Evolutionary conservation across 2,329 filamentous ascomycete genomes (phyloP), one percentile per base, ranked within the genome.

Genomic region (Eurotiales sp.): DNA sequence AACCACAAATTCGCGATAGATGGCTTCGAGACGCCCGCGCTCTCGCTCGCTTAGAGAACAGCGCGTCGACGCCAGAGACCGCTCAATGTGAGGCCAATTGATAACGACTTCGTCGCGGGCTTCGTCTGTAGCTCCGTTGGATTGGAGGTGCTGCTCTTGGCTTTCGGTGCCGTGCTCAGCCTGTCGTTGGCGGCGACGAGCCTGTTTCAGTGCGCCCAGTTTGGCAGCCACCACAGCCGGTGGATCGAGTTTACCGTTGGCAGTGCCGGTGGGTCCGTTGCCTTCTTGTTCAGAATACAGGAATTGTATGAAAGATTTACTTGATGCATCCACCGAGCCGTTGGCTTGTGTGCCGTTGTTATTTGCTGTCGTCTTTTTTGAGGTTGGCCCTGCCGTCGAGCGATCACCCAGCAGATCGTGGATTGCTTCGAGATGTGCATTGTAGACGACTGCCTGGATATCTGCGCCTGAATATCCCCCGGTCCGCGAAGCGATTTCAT

Each of bases 401-500:
- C 59, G 62, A 61, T 85, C 82, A 49, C 83, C 86, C 0, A 99
- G 80, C 2, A 95, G 84, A 59, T 96, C 91, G 65, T 99, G 93
- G 57, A 99, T 96, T 23, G 93, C 93, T 72, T 97, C 92, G 5
- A 99, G 80, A 67, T 99, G 93, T 0, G 93, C 91, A 59, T 99
- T 99, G 62, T 95, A 96, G 39, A 97, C 85, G 6, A 99, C 80
- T 0, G 92, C 93, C 68, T 99, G 93, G 3, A 99, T 76, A 72
- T 99, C 93, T 1, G 93, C 93, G 11, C 93, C 93, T 0, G 89
- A 93, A 68, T 95, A 96, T 8, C 93, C 93, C 53, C 93, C 87
- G 0, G 92, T 97, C 14, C 83, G 77, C 14, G 75, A 76, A 0
- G 90, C 92, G 21, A 99, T 82, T 55, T 91, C 88, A n/a, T 72